phyloP scores from a whole-genome alignment of 2,329 filamentous ascomycete species.

The Verticillium nonalfalfae region DNA sequence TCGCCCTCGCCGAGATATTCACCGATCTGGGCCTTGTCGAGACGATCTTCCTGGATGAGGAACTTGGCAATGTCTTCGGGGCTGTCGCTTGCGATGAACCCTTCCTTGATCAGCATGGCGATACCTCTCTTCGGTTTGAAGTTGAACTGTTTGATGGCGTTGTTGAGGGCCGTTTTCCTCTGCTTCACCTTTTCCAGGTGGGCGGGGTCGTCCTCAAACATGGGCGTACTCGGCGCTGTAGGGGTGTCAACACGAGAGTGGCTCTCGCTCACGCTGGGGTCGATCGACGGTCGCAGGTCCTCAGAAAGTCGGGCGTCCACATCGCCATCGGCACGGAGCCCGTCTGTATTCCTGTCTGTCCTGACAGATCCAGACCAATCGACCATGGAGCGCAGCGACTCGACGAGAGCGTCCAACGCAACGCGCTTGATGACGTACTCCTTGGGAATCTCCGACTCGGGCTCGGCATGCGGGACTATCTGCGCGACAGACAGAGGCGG shows the following conservation, averaged over 20 bases:
- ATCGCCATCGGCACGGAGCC: conserved; percentile 16
- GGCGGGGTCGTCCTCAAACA: conserved; percentile 81
- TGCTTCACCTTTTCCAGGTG: conserved; percentile 95
- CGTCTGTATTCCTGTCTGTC: conserved; percentile 47
- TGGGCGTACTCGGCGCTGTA: conserved; percentile 57
- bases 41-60: conserved; percentile 69
- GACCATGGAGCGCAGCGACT: conserved; percentile 81
- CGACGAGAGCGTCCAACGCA: conserved; percentile 81
- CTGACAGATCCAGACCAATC: conserved; percentile 73
- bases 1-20: conserved; percentile 95
- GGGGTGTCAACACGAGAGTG: conserved; percentile 57
- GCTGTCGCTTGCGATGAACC: conserved; percentile 75
- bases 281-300: conserved; percentile 54
- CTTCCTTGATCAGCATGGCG: conserved; percentile 74
- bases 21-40: conserved; percentile 89
- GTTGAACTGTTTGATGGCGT: conserved; percentile 89
- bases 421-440: conserved; percentile 91
- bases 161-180: conserved; percentile 83
- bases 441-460: conserved; percentile 68
- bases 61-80: conserved; percentile 82
- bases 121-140: conserved; percentile 95
- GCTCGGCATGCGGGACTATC: conserved; percentile 54
- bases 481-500: conserved; percentile 78
- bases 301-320: conserved; percentile 29
- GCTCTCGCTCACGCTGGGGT: conserved; percentile 57